Base-by-base conservation (phyloP, 495 filamentous ascomycete species). In the Trichoderma asperelloides region DNA sequence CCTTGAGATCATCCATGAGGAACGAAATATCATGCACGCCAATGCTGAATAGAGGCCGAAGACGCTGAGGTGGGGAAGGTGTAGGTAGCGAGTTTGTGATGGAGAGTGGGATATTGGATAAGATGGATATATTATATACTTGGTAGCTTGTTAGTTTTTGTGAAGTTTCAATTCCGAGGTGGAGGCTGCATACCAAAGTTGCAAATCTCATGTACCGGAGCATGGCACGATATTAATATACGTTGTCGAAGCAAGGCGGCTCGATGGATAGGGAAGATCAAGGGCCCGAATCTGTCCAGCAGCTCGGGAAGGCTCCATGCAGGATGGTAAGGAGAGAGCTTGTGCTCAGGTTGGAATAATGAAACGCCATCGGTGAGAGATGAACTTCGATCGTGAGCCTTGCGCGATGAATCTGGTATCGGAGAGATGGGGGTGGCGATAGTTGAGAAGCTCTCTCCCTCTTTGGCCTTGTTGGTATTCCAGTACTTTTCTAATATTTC, bases 121-220 rank as follows among this genome's bases (percentile, higher is more conserved):
- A 78, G 62, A 97, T 81, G n/a, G 94, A 96, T 37, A 97, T 87
- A 78, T 95, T 86, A 74, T 97, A 98, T 67, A 97, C 95, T 96
- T 57, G 0, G 27, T 25, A 40, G 16, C 57, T n/a, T 45, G 18
- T 65, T 9, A 67, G 64, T 45, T 7, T 43, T 5, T 6, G 8
- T n/a, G n/a, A n/a, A n/a, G n/a, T 40, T 21, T 55, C 21, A 62
- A 47, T 21, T 12, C n/a, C n/a, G n/a, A n/a, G 40, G 57, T 33
- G n/a, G 13, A 55, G 18, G 30, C 12, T 41, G 68, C 81, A 47
- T 81, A 96, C 93, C 92, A 78, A 90, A 97, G 74, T 96, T 91
- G 80, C 95, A 98, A 37, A 86, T 84, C 70, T 82, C 80, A 74
- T 92, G 88, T 18, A 98, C 92, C 3, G 95, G 95, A 16, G 93